These are phyloP conservation scores for Beta corolliflora DNA, from an alignment of 179 eudicot species.

Conservation along the genomic window DNA sequence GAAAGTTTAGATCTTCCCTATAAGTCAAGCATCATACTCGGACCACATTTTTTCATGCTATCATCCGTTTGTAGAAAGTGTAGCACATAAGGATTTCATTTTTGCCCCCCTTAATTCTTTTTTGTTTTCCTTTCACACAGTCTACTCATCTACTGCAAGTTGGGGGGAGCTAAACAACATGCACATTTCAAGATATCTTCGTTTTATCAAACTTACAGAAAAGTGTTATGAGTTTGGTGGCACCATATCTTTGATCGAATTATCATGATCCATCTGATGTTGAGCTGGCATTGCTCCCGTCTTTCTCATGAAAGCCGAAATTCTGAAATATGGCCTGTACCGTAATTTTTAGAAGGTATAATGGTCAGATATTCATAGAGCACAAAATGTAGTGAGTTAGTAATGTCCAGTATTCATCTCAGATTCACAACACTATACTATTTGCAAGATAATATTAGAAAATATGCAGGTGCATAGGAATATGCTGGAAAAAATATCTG, in stretches of 20 bases:
- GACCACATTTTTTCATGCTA: conserved; percentile 25
- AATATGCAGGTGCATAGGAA: neutral
- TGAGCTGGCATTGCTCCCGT: conserved; percentile 22
- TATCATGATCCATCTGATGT: conserved; percentile 30
- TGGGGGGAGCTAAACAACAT: conserved; percentile 7
- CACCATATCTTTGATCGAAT: conserved; percentile 20
- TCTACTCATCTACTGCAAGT: neutral
- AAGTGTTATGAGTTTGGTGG: neutral
- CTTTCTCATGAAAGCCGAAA: conserved; percentile 49
- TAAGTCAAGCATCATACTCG: conserved; percentile 46
- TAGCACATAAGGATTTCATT: neutral
- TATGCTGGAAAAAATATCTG: neutral
- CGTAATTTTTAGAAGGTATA: neutral
- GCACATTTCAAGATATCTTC: conserved; percentile 5
- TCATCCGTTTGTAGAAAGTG: conserved; percentile 28
- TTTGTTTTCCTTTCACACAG: neutral
- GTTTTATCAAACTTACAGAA: conserved; percentile 14
- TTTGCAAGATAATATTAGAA: neutral
- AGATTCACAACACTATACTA: neutral
- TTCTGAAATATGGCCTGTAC: conserved; percentile 67
- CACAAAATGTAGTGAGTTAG: neutral
- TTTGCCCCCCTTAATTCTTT: neutral
- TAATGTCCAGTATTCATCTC: neutral
- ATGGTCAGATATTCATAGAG: neutral
- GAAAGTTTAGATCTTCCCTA: conserved; percentile 34